These are phyloP conservation scores for Vitis rotundifolia DNA, from an alignment of 164 flowering plant species.

Conservation along the genomic window DNA sequence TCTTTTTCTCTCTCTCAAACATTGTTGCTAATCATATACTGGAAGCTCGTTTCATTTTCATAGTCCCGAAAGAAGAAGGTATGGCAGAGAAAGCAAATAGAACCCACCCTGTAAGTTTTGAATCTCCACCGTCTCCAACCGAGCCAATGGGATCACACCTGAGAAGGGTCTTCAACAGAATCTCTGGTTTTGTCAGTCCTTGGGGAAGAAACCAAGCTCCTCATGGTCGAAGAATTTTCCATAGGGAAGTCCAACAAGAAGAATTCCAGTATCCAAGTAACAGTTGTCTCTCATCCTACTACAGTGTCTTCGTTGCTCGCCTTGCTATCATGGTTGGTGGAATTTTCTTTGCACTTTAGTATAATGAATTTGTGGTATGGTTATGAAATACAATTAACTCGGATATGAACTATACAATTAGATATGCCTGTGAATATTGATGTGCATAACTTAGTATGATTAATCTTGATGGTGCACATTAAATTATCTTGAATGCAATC, in stretches of 20 bases:
- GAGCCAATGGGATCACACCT: constrained; percentile 22
- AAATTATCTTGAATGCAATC: too few relatives aligned
- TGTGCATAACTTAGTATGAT: too few relatives aligned
- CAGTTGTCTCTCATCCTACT: constrained; percentile 80
- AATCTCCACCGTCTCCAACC: constrained; percentile 25
- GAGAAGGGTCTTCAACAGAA: constrained; percentile 26
- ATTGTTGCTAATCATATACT: neutral
- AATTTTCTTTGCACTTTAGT: neutral
- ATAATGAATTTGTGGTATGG: too few relatives aligned
- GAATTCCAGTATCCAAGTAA: constrained; percentile 53
- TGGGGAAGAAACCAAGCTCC: constrained; percentile 28
- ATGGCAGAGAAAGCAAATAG: constrained; percentile 20
- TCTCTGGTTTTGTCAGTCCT: constrained; percentile 27
- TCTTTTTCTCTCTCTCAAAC: constrained; percentile 2
- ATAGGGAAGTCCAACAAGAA: constrained; percentile 51
- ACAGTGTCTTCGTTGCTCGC: constrained; percentile 93
- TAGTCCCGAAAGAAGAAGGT: neutral
- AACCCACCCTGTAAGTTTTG: constrained; percentile 27
- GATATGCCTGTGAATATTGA: too few relatives aligned
- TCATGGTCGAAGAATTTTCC: constrained; percentile 36
- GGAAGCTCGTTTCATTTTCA: neutral
- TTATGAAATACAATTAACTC: too few relatives aligned
- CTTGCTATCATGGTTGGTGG: constrained; percentile 86
- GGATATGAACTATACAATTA: too few relatives aligned
- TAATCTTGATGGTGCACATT: too few relatives aligned